Evolutionary conservation across 2,329 filamentous ascomycete species (phyloP).

Genomic region (Ascosphaera apis): DNA sequence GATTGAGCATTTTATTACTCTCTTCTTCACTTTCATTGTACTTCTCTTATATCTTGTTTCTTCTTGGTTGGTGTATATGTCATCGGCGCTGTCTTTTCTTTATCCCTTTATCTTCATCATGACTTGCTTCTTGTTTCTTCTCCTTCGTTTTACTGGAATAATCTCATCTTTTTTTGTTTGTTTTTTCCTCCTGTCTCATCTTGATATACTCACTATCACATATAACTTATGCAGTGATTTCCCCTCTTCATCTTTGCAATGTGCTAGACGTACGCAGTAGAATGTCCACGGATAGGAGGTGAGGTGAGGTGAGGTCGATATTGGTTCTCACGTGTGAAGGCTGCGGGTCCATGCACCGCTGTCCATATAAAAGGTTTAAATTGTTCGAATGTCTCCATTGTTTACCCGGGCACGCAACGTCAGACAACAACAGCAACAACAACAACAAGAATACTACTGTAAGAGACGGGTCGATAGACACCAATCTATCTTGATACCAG

Average conservation of each 20-base stretch:
- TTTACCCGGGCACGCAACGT: too few relatives aligned
- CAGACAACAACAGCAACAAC: not conserved
- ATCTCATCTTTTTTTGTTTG: slow-evolving; percentile 1
- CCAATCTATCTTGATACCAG: too few relatives aligned
- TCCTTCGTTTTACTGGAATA: not conserved
- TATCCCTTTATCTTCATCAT: not conserved
- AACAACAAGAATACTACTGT: not conserved
- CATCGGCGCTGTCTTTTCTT: too few relatives aligned
- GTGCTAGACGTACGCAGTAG: not conserved
- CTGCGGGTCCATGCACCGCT: too few relatives aligned
- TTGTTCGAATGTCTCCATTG: too few relatives aligned
- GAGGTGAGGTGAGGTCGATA: too few relatives aligned
- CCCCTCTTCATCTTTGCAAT: not conserved
- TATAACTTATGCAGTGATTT: slow-evolving; percentile 3
- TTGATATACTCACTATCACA: slow-evolving; percentile 1
- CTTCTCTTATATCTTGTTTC: not conserved
- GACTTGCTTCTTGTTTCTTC: slow-evolving; percentile 1
- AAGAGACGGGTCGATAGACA: too few relatives aligned
- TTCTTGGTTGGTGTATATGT: not conserved
- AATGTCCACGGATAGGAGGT: too few relatives aligned
- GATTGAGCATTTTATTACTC: too few relatives aligned
- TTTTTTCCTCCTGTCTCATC: slow-evolving; percentile 1
- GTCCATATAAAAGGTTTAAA: too few relatives aligned
- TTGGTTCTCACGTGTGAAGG: too few relatives aligned
- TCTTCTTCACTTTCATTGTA: not conserved